These are phyloP conservation scores for Termitomyces sp. DNA, from an alignment of 768 basidiomycete species.

Conservation along the genomic window DNA sequence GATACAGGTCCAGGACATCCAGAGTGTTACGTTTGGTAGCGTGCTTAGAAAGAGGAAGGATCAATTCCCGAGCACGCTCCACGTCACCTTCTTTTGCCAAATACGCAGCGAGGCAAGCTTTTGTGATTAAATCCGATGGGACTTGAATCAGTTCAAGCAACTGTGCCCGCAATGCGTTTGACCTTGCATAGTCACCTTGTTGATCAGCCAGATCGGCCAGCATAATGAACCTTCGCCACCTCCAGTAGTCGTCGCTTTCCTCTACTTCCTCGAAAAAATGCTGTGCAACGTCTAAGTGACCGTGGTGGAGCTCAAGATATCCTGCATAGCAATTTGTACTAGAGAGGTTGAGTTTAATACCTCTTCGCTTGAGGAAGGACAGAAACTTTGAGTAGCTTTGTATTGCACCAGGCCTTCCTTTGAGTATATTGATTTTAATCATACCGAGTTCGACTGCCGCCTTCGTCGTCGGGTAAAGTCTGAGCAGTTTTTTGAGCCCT, in stretches of 20 bases:
- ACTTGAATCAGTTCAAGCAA: neutral
- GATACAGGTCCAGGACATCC: neutral
- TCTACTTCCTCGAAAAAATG: neutral
- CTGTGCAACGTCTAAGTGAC: neutral
- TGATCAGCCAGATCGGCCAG: neutral
- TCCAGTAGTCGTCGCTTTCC: neutral
- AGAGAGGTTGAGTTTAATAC: neutral
- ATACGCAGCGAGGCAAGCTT: neutral
- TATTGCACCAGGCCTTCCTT: neutral
- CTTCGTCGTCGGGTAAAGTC: neutral
- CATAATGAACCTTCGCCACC: neutral
- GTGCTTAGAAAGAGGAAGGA: neutral
- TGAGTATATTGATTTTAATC: neutral
- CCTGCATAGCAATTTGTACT: too few species aligned
- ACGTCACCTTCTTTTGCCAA: too few species aligned
- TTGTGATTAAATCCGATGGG: accelerated
- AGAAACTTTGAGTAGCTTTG: neutral
- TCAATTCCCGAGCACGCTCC: too few species aligned
- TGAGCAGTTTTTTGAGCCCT: neutral
- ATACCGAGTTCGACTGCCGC: neutral
- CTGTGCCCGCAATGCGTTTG: neutral
- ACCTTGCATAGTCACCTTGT: neutral
- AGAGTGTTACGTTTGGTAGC: neutral
- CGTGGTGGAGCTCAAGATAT: too few species aligned
- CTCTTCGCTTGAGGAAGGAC: neutral